Evolutionary conservation across 345 rosid genomes (phyloP), one percentile per base, ranked within the genome.

Genomic region (Barbarea vulgaris): DNA sequence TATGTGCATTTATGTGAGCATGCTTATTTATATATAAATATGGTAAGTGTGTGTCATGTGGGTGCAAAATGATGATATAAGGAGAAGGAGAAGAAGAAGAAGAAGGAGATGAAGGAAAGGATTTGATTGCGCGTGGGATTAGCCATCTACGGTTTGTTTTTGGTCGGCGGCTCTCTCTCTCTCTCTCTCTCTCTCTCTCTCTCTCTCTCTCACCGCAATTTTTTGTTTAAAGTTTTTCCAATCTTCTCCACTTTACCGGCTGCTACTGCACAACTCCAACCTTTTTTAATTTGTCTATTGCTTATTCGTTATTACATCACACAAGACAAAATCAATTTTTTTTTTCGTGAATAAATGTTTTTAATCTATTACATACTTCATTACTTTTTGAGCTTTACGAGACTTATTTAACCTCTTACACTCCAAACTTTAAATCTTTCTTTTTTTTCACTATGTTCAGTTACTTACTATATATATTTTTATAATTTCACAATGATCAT

Each of bases 71-170:
- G 76, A 70, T 77, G 60, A 77, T 77, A 77, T 55, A 64, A 70
- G 66, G 14, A 69, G 70, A 47, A 46, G 74, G 53, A 56, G 75
- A 13, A 53, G 75, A 8, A 74, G 75, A 8, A 74, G 69, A 12
- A 76, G 62, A 68, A 37, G 74, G 47, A 44, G 69, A 76, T 42
- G 65, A 64, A 25, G 50, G 52, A 52, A 52, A 76, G 77, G 54
- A 70, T 52, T 73, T 85, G 92, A 88, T 86, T 90, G 94, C 96
- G 98, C 98, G 96, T 93, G 98, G 96, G 90, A 86, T 84, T 84
- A 75, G 64, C 55, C 70, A 83, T 79, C 81, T 89, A 85, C 69
- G 69, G 64, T 31, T 77, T 81, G 85, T 85, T 80, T 93, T 93
- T 93, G 98, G 98, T 85, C 98, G 98, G 97, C 92, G 64, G 42